These are phyloP conservation scores for Lycium barbarum DNA, from an alignment of 257 asterid species.

Conservation along the genomic window DNA sequence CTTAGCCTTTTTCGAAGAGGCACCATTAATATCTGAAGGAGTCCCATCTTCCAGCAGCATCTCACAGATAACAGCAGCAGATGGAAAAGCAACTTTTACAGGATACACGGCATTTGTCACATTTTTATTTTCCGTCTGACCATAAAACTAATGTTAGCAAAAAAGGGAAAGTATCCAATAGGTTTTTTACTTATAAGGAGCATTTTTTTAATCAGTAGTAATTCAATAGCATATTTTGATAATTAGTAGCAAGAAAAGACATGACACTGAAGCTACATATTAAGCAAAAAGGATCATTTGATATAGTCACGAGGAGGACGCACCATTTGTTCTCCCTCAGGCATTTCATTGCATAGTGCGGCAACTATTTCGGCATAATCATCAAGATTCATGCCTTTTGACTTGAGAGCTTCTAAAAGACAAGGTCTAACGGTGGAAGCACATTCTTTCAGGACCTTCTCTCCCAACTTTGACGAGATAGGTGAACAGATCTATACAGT, in stretches of 20 bases:
- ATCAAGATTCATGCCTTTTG: slow-evolving; percentile 32
- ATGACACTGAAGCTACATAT: neutral
- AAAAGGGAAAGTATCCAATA: slow-evolving; percentile 7
- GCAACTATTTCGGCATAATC: slow-evolving; percentile 38
- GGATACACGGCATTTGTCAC: slow-evolving; percentile 16
- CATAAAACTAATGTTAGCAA: slow-evolving; percentile 13
- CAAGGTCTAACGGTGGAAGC: slow-evolving; percentile 41
- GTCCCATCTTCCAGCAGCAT: slow-evolving; percentile 25
- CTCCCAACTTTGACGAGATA: slow-evolving; percentile 44
- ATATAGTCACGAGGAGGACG: slow-evolving; percentile 3
- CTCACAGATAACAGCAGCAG: slow-evolving; percentile 19
- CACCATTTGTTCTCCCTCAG: slow-evolving; percentile 38
- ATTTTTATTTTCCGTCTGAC: slow-evolving; percentile 35
- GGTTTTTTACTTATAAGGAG: neutral
- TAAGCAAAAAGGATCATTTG: slow-evolving; percentile 1
- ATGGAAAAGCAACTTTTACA: slow-evolving; percentile 23
- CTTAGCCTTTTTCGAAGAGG: slow-evolving; percentile 41
- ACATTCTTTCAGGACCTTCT: slow-evolving; percentile 42
- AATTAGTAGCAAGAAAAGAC: neutral
- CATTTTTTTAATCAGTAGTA: neutral
- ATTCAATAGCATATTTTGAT: neutral
- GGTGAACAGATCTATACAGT: slow-evolving; percentile 43
- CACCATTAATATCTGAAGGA: slow-evolving; percentile 32
- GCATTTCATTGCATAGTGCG: slow-evolving; percentile 40
- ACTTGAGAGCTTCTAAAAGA: slow-evolving; percentile 42